These are phyloP conservation scores for Chalciporus pseudorubinellus DNA, from an alignment of 768 basidiomycete species.

Conservation along the genomic window DNA sequence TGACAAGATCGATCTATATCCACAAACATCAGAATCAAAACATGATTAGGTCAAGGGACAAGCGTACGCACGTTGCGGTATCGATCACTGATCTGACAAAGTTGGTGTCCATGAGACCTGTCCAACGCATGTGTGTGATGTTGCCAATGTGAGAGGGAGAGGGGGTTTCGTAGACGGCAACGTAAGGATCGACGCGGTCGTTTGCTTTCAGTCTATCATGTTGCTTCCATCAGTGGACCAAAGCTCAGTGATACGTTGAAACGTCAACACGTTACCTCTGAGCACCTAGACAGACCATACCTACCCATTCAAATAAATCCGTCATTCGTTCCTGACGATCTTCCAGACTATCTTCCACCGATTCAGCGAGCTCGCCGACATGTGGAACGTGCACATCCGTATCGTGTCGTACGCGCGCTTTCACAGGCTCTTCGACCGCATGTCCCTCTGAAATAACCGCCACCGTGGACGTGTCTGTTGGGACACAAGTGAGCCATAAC, in stretches of 20 bases:
- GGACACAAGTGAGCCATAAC: background rate
- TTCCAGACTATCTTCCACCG: slow-evolving; percentile 37
- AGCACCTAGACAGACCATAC: slow-evolving; percentile 63
- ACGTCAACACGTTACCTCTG: slow-evolving; percentile 49
- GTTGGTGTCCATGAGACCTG: slow-evolving; percentile 48
- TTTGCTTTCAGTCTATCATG: slow-evolving; percentile 50
- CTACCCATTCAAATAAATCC: slow-evolving; percentile 68
- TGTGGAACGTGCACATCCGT: slow-evolving; percentile 42
- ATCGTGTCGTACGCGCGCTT: slow-evolving; percentile 22
- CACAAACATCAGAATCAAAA: background rate
- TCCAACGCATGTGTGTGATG: slow-evolving; percentile 58
- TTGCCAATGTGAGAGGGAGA: slow-evolving; percentile 41
- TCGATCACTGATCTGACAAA: slow-evolving; percentile 57
- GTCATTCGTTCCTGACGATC: slow-evolving; percentile 49
- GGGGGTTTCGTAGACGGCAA: slow-evolving; percentile 63
- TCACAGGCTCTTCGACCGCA: slow-evolving; percentile 15
- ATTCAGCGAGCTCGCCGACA: slow-evolving; percentile 27
- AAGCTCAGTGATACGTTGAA: background rate
- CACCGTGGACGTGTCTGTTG: background rate
- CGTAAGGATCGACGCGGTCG: slow-evolving; percentile 67
- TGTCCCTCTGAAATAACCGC: background rate
- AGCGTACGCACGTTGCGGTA: slow-evolving; percentile 32
- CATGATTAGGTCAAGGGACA: background rate
- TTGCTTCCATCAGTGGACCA: background rate
- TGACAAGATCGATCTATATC: slow-evolving; percentile 10